A percentile compares a stretch with the other conserved stretches of the same genome.
These are phyloP conservation scores for Talaromyces sp. DNA, from an alignment of 2,329 filamentous ascomycete species.

Conservation along the genomic window DNA sequence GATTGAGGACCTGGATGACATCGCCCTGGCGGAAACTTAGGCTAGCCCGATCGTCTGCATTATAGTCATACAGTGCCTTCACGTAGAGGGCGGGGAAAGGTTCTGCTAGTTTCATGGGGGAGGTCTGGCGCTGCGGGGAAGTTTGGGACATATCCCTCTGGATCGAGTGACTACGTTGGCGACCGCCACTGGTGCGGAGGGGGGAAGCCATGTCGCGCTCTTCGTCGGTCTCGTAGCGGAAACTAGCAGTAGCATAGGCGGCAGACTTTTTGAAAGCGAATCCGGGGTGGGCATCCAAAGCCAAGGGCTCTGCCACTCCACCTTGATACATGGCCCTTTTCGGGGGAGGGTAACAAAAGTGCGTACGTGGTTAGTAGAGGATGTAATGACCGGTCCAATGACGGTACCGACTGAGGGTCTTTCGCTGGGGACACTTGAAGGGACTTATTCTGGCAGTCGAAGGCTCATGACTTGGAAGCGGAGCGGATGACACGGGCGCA, in stretches of 20 bases:
- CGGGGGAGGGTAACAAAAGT: neutral
- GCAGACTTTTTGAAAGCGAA: conserved; percentile 31
- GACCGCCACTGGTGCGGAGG: conserved; percentile 25
- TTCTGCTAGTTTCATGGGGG: conserved; percentile 34
- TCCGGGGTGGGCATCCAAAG: conserved; percentile 28
- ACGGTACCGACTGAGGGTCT: neutral
- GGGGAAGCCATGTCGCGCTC: conserved; percentile 26
- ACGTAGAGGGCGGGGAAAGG: conserved; percentile 64
- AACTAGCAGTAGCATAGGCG: conserved; percentile 37
- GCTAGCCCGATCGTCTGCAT: conserved; percentile 93
- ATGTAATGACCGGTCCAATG: neutral
- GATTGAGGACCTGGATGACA: conserved; percentile 96
- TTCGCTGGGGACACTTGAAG: neutral
- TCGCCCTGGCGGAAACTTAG: conserved; percentile 95
- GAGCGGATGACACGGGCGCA: neutral
- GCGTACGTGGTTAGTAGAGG: neutral
- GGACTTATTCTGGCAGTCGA: neutral
- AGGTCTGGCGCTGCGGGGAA: conserved; percentile 23
- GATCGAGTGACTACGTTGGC: conserved; percentile 28
- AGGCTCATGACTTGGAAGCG: conserved; percentile 8
- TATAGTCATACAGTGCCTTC: conserved; percentile 93
- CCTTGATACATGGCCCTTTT: conserved; percentile 29
- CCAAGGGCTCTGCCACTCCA: conserved; percentile 29
- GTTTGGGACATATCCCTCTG: conserved; percentile 20
- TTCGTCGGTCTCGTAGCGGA: conserved; percentile 31